Evolutionary conservation across 2,329 filamentous ascomycete species (phyloP), one percentile per base, ranked within the genome.

Genomic region (Penicillium palitans): DNA sequence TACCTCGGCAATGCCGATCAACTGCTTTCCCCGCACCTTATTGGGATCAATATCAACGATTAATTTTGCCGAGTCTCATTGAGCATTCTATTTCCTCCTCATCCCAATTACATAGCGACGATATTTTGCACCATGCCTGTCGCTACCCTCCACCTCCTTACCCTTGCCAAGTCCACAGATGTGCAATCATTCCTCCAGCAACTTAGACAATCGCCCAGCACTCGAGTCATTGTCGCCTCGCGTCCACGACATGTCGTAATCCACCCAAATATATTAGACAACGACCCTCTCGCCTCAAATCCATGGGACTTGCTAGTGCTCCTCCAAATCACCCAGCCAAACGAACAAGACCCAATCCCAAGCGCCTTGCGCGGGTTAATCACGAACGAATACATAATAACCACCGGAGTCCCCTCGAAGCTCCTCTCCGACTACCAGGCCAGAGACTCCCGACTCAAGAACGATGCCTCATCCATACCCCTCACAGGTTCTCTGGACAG

Each of bases 241-340:
- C 71, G 72, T 45, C 73, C 74, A 21, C 67, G 74, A 45, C 70
- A 72, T 46, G 66, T 70, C 55, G 69, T 78, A 35, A 73, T 78
- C 54, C 70, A 63, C 17, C 73, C 75, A 21, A 69, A 68, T 0
- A 57, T 57, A 19, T 66, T 77, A 46, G 74, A 76, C 57, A 62
- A 53, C 4, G 47, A 64, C 24, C 56, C 64, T 8, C 66, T 77
- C 19, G 62, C 70, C 21, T 65, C 55, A 25, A 62, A 62, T 15
- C 57, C 60, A 50, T 78, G 74, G 75, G 73, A 76, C 48, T 62
- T 78, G 1, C 59, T 78, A 4, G 41, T 76, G 9, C 73, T 78
- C 39, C 61, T 76, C n/a, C 49, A 62, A 25, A 17, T 17, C 33
- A 44, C 37, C n/a, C 37, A 46, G 13, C 25, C 1, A 51, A 3